Conservation (phyloP, 306 rosid genomes). For the Cajanus cajan region DNA sequence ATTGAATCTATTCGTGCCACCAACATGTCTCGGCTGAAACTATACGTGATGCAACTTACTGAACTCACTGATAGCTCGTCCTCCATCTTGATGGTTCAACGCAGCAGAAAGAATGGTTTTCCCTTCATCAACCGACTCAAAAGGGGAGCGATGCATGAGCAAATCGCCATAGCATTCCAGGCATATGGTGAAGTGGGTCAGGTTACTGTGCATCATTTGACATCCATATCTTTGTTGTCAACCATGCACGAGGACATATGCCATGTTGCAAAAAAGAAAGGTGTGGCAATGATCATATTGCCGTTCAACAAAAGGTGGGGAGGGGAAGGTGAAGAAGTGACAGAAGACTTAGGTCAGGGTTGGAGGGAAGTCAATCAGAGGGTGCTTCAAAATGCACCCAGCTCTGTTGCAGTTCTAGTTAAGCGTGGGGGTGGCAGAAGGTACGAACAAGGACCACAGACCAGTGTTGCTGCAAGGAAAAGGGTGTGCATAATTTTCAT, state of each 20-base stretch:
- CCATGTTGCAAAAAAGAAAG: conserved; percentile 38
- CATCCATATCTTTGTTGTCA: conserved; percentile 31
- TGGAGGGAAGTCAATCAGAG: conserved; percentile 50
- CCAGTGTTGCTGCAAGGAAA: neutral
- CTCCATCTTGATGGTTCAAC: conserved; percentile 49
- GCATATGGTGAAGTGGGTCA: conserved; percentile 22
- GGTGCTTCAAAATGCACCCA: conserved; percentile 36
- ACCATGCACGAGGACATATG: conserved; percentile 48
- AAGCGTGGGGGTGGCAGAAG: conserved; percentile 2
- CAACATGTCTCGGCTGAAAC: conserved; percentile 25
- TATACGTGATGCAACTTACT: conserved; percentile 40
- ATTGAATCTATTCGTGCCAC: conserved; percentile 35
- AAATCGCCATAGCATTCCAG: conserved; percentile 34
- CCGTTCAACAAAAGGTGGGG: conserved; percentile 42
- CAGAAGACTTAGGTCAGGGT: conserved; percentile 16
- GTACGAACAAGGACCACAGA: neutral
- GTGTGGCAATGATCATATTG: conserved; percentile 35
- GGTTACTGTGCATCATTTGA: conserved; percentile 29
- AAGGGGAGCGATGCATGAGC: conserved; percentile 26
- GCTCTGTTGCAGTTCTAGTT: conserved; percentile 37
- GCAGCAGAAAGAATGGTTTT: conserved; percentile 36
- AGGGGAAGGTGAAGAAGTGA: conserved; percentile 14
- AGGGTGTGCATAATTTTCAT: conserved; percentile 39
- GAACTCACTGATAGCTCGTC: conserved; percentile 46
- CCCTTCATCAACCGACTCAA: conserved; percentile 30